phyloP scores from a whole-genome alignment of 495 filamentous ascomycete species.

The Oleoguttula mirabilis region DNA sequence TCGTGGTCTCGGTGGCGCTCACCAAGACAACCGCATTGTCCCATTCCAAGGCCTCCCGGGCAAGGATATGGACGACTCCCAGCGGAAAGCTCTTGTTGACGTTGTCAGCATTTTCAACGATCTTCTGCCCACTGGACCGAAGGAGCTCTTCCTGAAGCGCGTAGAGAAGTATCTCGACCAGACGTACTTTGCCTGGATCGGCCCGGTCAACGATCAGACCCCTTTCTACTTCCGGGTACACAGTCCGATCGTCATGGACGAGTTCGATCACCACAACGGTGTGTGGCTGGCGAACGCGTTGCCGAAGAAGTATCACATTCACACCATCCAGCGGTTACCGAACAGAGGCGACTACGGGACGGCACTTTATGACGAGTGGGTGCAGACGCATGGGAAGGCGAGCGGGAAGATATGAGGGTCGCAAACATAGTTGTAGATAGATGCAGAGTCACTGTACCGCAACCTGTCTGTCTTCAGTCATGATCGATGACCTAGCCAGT shows the following conservation, averaged over 20 bases:
- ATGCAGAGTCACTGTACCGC: no score
- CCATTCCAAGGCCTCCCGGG: conserved; percentile 57
- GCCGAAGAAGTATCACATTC: conserved; percentile 66
- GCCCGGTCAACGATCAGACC: conserved; percentile 50
- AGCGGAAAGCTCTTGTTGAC: conserved; percentile 41
- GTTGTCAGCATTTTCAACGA: conserved; percentile 51
- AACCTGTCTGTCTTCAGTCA: no score
- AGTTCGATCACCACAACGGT: conserved; percentile 72
- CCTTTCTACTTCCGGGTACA: conserved; percentile 68
- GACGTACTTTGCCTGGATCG: conserved; percentile 70
- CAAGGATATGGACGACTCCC: conserved; percentile 30
- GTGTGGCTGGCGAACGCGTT: conserved; percentile 62
- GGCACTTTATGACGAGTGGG: conserved; percentile 31
- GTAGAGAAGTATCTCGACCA: conserved; percentile 43
- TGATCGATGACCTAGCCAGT: no score
- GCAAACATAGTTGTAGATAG: no score
- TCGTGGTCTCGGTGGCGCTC: conserved; percentile 49
- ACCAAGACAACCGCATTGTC: conserved; percentile 61
- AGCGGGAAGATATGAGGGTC: conserved; percentile 6
- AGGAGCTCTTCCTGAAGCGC: conserved; percentile 40
- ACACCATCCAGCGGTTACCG: conserved; percentile 56
- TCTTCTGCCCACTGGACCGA: conserved; percentile 46
- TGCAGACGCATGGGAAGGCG: conserved; percentile 1
- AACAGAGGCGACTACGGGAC: conserved; percentile 66
- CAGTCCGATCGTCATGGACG: conserved; percentile 56